A percentile compares a stretch with the other conserved stretches of the same genome.
Evolutionary conservation across 2,329 filamentous ascomycete genomes (phyloP).

Genomic region (Rhynchosporium graminicola): DNA sequence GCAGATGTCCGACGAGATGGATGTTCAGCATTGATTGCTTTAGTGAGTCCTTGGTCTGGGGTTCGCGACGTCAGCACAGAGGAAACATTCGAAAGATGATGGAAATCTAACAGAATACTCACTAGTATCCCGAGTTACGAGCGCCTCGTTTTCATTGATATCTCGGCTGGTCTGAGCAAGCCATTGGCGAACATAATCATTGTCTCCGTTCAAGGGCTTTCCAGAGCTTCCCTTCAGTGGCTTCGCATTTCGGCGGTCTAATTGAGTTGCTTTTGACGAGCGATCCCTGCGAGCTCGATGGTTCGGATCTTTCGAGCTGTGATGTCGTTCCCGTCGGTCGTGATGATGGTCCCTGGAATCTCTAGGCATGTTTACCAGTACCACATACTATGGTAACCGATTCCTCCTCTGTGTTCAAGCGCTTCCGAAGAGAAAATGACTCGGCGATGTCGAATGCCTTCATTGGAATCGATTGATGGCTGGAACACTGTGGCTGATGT

Average conservation of each 20-base stretch:
- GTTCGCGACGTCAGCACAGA: conserved; percentile 14
- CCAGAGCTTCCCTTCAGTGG: background rate
- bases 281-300: background rate
- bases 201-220: conserved; percentile 25
- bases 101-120: conserved; percentile 4
- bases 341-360: conserved; percentile 5
- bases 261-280: background rate
- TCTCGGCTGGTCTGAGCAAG: conserved; percentile 32
- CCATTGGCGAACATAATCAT: conserved; percentile 36
- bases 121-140: conserved; percentile 3
- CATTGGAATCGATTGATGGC: background rate
- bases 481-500: background rate
- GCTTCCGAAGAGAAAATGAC: background rate
- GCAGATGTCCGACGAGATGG: background rate
- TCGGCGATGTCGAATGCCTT: background rate
- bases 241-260: conserved; percentile 5
- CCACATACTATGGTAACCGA: background rate
- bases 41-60: background rate
- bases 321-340: conserved; percentile 7
- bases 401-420: conserved; percentile 3
- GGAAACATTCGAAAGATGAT: background rate
- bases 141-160: background rate
- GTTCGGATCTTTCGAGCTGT: background rate
- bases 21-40: conserved; percentile 4
- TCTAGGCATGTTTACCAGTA: conserved; percentile 2